These are phyloP conservation scores for Mortierella sp. DNA, from an alignment of 371 early-diverging fungal genomes.

Conservation along the genomic window DNA sequence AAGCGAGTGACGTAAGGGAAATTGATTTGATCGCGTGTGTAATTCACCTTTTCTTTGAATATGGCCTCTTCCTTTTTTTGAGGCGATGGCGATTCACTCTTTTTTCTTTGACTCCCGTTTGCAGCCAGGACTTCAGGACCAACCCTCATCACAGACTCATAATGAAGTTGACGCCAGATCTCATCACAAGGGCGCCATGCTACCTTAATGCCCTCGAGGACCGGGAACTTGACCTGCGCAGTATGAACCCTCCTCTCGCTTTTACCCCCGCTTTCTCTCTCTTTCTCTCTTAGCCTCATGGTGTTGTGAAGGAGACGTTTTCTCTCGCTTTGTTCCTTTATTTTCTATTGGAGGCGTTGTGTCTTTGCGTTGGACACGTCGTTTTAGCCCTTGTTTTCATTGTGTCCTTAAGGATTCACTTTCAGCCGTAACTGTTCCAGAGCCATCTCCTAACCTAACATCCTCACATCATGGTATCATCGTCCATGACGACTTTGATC, in stretches of 20 bases:
- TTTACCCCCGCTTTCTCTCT: not conserved
- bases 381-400: not conserved
- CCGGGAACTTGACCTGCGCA: slow-evolving; percentile 90
- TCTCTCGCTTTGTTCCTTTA: not conserved
- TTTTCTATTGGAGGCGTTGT: not conserved
- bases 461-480: not conserved
- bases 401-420: no score
- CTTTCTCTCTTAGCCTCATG: not conserved
- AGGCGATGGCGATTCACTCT: not conserved
- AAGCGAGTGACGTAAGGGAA: not conserved
- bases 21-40: not conserved
- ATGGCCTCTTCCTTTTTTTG: not conserved
- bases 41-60: not conserved
- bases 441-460: not conserved
- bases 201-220: slow-evolving; percentile 91
- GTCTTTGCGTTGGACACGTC: not conserved
- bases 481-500: slow-evolving; percentile 27
- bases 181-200: slow-evolving; percentile 77
- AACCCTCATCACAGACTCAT: not conserved
- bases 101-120: not conserved
- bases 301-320: no score
- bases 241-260: slow-evolving; percentile 59
- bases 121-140: slow-evolving; percentile 20
- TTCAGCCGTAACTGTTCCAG: no score
- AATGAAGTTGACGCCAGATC: slow-evolving; percentile 88